Evolutionary conservation across 805 yeast genomes (phyloP).

Genomic region (Candida verbasci): DNA sequence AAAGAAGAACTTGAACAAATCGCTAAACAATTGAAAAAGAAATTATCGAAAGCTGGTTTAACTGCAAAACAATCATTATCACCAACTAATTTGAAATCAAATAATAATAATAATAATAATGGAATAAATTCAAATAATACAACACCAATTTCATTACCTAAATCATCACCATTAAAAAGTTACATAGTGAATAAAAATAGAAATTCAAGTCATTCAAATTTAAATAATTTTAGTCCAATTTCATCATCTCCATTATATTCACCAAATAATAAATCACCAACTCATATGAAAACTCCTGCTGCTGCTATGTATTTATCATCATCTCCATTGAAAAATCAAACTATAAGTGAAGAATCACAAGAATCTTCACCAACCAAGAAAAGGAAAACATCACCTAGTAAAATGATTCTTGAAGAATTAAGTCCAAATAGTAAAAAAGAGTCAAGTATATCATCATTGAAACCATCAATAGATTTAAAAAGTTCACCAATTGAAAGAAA

Average conservation of each 20-base stretch:
- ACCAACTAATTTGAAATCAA: conserved; percentile 19
- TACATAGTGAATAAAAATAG: conserved; percentile 19
- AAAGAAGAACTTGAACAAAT: conserved; percentile 43
- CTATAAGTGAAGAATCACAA: conserved; percentile 1
- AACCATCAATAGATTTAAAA: conserved; percentile 27
- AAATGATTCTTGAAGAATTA: conserved; percentile 29
- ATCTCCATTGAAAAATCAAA: conserved; percentile 27
- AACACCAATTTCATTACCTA: conserved; percentile 13
- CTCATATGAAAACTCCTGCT: conserved; percentile 33
- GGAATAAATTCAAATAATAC: conserved; percentile 2
- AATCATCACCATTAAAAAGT: conserved; percentile 28
- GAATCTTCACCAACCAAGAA: conserved; percentile 34
- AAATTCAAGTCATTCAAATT: conserved; percentile 17
- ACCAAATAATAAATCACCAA: conserved; percentile 37
- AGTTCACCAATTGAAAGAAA: not conserved
- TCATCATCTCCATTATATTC: conserved; percentile 33
- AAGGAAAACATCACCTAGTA: conserved; percentile 12
- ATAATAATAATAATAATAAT: not conserved
- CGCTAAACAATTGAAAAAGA: conserved; percentile 39
- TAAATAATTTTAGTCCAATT: conserved; percentile 10
- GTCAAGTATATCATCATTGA: conserved; percentile 12
- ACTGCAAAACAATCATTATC: conserved; percentile 35
- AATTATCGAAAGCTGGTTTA: conserved; percentile 40
- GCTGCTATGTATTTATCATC: conserved; percentile 31
- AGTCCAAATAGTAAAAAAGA: conserved; percentile 17